phyloP scores from a whole-genome alignment of 352 stramenopile species.

The Phytophthora multivora region DNA sequence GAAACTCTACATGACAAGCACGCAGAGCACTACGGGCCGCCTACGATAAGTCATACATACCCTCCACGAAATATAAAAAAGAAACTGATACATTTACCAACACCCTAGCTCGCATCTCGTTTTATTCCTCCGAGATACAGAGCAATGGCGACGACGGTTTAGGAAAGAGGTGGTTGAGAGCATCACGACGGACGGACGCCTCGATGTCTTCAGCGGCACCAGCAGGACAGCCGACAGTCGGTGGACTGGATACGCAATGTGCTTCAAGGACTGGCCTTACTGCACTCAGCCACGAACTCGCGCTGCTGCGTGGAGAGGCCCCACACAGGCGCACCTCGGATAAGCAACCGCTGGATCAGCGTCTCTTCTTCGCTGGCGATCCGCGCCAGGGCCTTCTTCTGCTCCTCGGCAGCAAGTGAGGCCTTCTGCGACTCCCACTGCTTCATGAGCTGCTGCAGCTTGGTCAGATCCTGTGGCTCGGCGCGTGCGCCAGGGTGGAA shows the following conservation, averaged over 20 bases:
- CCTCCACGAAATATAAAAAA: neutral
- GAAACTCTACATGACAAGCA: too few relatives aligned
- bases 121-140: slow-evolving; percentile 34
- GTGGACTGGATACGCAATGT: slow-evolving; percentile 3
- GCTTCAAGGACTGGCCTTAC: slow-evolving; percentile 27
- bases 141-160: slow-evolving; percentile 16
- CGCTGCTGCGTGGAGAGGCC: slow-evolving; percentile 74
- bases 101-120: slow-evolving; percentile 30
- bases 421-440: slow-evolving; percentile 50
- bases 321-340: slow-evolving; percentile 78
- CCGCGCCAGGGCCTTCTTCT: slow-evolving; percentile 44
- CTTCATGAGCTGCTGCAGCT: slow-evolving; percentile 67
- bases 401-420: slow-evolving; percentile 43
- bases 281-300: slow-evolving; percentile 73
- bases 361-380: slow-evolving; percentile 49
- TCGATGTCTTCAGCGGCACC: neutral
- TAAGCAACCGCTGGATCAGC: slow-evolving; percentile 68
- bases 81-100: slow-evolving; percentile 31
- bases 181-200: neutral
- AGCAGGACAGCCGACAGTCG: slow-evolving; percentile 5
- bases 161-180: neutral
- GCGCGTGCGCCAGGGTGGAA: slow-evolving; percentile 70
- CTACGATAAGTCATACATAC: neutral
- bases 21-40: too few relatives aligned
- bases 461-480: slow-evolving; percentile 62